Conservation (phyloP, 441 rosid species). For the Adansonia gregorii region DNA sequence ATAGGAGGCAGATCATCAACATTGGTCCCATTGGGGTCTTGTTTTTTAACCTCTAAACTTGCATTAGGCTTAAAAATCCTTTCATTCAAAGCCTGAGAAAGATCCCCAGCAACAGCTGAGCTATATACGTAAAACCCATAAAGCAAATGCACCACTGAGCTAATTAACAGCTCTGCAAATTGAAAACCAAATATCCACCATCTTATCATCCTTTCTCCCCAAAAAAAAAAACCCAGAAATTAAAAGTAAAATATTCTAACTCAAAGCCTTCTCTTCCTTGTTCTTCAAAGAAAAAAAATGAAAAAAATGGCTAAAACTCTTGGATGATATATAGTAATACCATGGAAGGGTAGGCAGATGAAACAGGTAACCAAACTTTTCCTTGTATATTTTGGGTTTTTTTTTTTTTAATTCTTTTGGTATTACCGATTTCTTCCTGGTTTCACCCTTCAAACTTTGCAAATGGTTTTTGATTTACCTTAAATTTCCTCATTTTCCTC, state of each 20-base stretch:
- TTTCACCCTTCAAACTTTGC: constrained; percentile 29
- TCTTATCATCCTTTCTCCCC: constrained; percentile 51
- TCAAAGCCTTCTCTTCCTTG: constrained; percentile 25
- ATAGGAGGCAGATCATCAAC: constrained; percentile 74
- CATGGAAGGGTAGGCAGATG: constrained; percentile 24
- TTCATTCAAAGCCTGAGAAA: constrained; percentile 59
- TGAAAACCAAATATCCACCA: constrained; percentile 66
- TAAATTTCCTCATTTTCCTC: constrained; percentile 35
- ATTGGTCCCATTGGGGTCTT: constrained; percentile 35
- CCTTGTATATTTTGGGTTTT: not conserved
- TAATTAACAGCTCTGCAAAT: constrained; percentile 76
- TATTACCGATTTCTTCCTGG: not conserved
- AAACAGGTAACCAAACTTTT: not conserved
- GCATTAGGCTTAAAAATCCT: constrained; percentile 58
- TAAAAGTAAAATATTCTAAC: not conserved
- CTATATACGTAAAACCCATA: constrained; percentile 86
- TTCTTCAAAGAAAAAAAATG: constrained; percentile 9
- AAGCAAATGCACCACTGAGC: constrained; percentile 71
- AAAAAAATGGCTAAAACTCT: constrained; percentile 21
- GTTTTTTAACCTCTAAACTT: constrained; percentile 45
- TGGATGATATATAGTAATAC: constrained; percentile 14
- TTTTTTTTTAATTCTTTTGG: not conserved
- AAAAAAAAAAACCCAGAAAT: not conserved
- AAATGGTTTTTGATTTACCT: constrained; percentile 34
- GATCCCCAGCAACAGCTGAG: constrained; percentile 88